A percentile compares a stretch with the other conserved stretches of the same genome.
Evolutionary conservation across 2,329 filamentous ascomycete genomes (phyloP).

Genomic region (Pseudocercospora musae): DNA sequence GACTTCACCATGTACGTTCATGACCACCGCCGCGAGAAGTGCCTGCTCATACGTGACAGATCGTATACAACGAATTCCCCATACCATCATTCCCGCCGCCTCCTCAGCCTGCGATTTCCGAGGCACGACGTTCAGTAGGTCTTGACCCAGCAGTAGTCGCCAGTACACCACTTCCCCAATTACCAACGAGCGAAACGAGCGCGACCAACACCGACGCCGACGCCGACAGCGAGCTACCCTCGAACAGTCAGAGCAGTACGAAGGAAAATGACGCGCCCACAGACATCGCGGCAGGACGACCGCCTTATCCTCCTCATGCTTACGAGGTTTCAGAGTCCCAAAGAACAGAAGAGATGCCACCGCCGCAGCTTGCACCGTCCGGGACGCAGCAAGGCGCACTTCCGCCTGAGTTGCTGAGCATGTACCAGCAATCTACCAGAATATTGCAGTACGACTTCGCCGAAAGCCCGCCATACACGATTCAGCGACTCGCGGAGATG

Average conservation of each 20-base stretch:
- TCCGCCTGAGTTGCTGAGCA: constrained; percentile 61
- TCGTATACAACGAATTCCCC: constrained; percentile 71
- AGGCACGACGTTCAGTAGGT: constrained; percentile 11
- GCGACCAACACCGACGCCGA: constrained; percentile 12
- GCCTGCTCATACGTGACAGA: constrained; percentile 50
- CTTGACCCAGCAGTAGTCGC: constrained; percentile 34
- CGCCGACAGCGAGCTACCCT: constrained; percentile 21
- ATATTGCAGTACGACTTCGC: constrained; percentile 57
- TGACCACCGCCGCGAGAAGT: constrained; percentile 9
- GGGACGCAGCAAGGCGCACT: constrained; percentile 44
- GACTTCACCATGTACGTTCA: constrained; percentile 61
- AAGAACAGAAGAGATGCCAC: constrained; percentile 26
- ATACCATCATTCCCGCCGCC: constrained; percentile 57
- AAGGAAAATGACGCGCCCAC: constrained; percentile 63
- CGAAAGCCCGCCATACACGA: constrained; percentile 78
- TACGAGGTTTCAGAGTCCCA: constrained; percentile 37
- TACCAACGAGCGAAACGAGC: constrained; percentile 33
- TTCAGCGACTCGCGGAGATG: constrained; percentile 88
- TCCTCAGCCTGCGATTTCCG: constrained; percentile 37
- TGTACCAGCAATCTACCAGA: constrained; percentile 39
- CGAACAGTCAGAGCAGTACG: constrained; percentile 53
- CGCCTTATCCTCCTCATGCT: constrained; percentile 30
- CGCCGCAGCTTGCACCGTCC: constrained; percentile 4
- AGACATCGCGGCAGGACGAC: constrained; percentile 37
- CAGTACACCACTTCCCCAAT: constrained; percentile 32